A percentile compares a stretch with the other conserved stretches of the same genome.
Conservation (phyloP, 2,329 filamentous ascomycete genomes). For the Basipetospora chlamydospora region DNA sequence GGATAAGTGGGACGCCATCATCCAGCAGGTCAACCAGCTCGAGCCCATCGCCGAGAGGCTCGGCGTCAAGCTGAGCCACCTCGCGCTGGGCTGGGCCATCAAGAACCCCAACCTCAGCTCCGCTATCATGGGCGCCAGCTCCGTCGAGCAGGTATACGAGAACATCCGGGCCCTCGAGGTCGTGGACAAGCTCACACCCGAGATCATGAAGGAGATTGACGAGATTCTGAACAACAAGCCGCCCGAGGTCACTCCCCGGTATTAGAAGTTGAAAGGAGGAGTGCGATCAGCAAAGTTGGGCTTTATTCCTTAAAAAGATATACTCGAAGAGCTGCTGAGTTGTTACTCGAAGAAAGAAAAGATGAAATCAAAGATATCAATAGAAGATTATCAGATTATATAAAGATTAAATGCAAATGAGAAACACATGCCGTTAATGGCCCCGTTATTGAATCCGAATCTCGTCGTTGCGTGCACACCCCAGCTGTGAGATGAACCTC, state of each 20-base stretch:
- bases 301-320: too few species aligned
- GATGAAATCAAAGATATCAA: too few species aligned
- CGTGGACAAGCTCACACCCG: conserved; percentile 41
- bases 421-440: too few species aligned
- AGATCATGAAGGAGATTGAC: conserved; percentile 46
- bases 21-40: conserved; percentile 45
- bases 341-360: too few species aligned
- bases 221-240: conserved; percentile 44
- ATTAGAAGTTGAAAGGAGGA: background rate
- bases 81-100: conserved; percentile 49
- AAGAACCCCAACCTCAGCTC: conserved; percentile 47
- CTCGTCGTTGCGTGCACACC: background rate
- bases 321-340: too few species aligned
- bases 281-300: too few species aligned
- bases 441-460: too few species aligned
- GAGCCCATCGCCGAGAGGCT: conserved; percentile 50
- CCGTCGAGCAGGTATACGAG: conserved; percentile 43
- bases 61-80: conserved; percentile 38
- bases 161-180: conserved; percentile 38
- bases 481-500: conserved; percentile 2
- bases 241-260: conserved; percentile 15
- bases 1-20: conserved; percentile 37
- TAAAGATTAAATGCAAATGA: too few species aligned
- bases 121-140: conserved; percentile 46
- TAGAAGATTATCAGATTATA: too few species aligned